phyloP scores from a whole-genome alignment of 106 monocot species.

The Chionographis japonica region DNA sequence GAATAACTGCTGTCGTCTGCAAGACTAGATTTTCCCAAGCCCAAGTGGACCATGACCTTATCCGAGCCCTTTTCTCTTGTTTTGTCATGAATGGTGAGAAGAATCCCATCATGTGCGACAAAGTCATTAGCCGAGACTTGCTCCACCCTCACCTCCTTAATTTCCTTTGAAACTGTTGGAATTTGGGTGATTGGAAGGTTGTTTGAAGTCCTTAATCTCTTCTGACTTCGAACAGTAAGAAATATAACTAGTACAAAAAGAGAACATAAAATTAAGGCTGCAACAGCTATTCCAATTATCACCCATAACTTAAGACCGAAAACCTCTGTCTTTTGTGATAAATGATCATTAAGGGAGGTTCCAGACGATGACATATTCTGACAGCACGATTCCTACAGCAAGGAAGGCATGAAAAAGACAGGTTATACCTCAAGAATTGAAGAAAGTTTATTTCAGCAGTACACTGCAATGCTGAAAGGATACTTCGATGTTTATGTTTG shows the following conservation, averaged over 20 bases:
- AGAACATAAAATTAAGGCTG: slow-evolving; percentile 47
- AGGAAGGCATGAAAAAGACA: slow-evolving; percentile 6
- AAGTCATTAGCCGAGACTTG: slow-evolving; percentile 40
- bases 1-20: slow-evolving; percentile 41
- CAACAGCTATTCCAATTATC: slow-evolving; percentile 65
- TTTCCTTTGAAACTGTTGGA: slow-evolving; percentile 78
- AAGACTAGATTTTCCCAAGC: slow-evolving; percentile 37
- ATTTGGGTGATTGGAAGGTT: slow-evolving; percentile 55
- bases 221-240: slow-evolving; percentile 35
- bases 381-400: slow-evolving; percentile 16
- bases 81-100: slow-evolving; percentile 39
- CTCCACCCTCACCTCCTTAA: slow-evolving; percentile 78
- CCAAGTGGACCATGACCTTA: slow-evolving; percentile 45
- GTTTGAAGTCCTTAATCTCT: slow-evolving; percentile 24
- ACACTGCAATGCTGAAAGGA: no score
- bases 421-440: neutral
- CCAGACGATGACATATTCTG: slow-evolving; percentile 46
- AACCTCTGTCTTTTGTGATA: slow-evolving; percentile 56
- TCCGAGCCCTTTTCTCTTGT: slow-evolving; percentile 37
- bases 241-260: slow-evolving; percentile 58
- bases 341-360: slow-evolving; percentile 43
- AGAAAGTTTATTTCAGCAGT: neutral
- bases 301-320: slow-evolving; percentile 82
- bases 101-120: slow-evolving; percentile 35
- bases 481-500: no score